These are phyloP conservation scores for Backusella sp. DNA, from an alignment of 192 early-diverging fungal genomes.

Conservation along the genomic window DNA sequence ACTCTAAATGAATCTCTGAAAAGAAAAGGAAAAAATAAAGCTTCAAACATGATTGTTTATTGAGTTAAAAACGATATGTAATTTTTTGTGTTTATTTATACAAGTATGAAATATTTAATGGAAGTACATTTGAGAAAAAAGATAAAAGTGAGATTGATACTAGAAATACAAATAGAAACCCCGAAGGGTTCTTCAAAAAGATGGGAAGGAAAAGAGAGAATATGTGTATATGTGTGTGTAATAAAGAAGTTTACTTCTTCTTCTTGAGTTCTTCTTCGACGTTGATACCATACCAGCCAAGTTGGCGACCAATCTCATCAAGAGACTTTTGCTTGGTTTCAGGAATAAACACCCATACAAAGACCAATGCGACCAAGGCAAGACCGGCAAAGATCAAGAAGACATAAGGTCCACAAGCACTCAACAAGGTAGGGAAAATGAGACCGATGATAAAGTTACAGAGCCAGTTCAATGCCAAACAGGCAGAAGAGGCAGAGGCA, in stretches of 20 bases:
- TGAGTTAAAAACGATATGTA: not conserved
- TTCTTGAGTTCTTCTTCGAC: not conserved
- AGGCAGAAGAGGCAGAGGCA: conserved; percentile 47
- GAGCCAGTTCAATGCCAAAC: conserved; percentile 48
- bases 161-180: not conserved
- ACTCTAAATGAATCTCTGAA: not conserved
- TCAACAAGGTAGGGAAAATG: conserved; percentile 45
- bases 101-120: not conserved
- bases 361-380: conserved; percentile 35
- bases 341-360: conserved; percentile 47
- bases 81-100: conserved; percentile 7
- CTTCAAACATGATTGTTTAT: not conserved
- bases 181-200: not conserved
- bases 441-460: conserved; percentile 57
- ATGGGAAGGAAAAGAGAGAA: not conserved
- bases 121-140: not conserved
- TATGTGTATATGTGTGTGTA: too few relatives aligned
- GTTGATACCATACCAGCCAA: conserved; percentile 35
- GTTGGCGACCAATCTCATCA: conserved; percentile 54
- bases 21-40: not conserved
- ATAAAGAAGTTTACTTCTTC: not conserved
- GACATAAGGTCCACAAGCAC: conserved; percentile 46
- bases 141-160: not conserved
- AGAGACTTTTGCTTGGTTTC: conserved; percentile 57
- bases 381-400: conserved; percentile 55